phyloP scores from a whole-genome alignment of 768 basidiomycete species.

The Pisolithus orientalis region DNA sequence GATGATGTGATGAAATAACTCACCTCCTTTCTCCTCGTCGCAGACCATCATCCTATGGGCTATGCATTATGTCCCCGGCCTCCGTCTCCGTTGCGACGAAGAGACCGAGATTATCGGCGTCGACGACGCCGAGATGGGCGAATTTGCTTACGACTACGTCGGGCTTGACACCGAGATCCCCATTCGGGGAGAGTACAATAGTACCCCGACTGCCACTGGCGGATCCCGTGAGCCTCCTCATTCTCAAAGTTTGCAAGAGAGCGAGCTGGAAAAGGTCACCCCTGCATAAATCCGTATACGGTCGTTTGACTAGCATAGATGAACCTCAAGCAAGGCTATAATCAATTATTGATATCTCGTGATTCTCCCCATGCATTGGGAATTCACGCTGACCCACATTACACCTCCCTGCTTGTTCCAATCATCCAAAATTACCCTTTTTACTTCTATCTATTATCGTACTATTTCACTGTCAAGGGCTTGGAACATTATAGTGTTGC shows the following conservation, averaged over 20 bases:
- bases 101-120: conserved; percentile 77
- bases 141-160: conserved; percentile 86
- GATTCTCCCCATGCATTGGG: background rate
- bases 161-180: conserved; percentile 54
- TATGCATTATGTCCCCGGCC: conserved; percentile 83
- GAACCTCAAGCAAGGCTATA: background rate
- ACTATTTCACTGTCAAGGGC: background rate
- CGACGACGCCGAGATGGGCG: conserved; percentile 87
- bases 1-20: background rate
- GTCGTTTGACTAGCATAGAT: background rate
- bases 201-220: conserved; percentile 14
- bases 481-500: background rate
- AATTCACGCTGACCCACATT: background rate
- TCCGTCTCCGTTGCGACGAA: conserved; percentile 61
- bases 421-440: background rate
- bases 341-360: background rate
- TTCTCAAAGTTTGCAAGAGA: conserved; percentile 20
- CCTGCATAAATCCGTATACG: background rate
- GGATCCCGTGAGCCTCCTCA: conserved; percentile 34
- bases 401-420: background rate
- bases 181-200: conserved; percentile 26
- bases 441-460: background rate
- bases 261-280: conserved; percentile 20
- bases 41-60: conserved; percentile 79
- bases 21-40: background rate